Conservation (phyloP, 179 eudicot species). For the Dionaea muscipula region DNA sequence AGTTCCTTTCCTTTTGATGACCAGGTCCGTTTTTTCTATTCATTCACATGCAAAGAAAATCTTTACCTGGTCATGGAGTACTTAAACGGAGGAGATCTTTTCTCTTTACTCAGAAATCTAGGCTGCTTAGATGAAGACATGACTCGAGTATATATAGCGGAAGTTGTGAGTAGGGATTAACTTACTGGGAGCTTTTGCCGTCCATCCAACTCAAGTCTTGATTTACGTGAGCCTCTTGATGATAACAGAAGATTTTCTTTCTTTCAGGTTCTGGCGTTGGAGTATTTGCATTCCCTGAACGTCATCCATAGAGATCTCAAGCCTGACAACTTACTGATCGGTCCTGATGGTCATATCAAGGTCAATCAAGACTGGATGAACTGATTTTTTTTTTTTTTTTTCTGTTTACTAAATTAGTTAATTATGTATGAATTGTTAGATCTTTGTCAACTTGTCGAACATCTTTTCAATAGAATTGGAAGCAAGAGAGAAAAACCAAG, state of each 20-base stretch:
- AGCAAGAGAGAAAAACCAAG: too few species aligned
- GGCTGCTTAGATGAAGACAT: slow-evolving; percentile 98
- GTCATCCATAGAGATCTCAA: slow-evolving; percentile 89
- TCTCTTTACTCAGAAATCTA: slow-evolving; percentile 69
- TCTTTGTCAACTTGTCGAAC: too few species aligned
- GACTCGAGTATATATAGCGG: slow-evolving; percentile 94
- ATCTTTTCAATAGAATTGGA: too few species aligned
- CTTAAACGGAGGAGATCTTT: slow-evolving; percentile 95
- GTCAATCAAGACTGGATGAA: slow-evolving; percentile 23
- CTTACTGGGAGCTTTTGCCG: background rate
- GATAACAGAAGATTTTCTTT: background rate
- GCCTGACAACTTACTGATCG: slow-evolving; percentile 93
- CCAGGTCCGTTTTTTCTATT: slow-evolving; percentile 97
- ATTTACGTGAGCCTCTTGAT: background rate
- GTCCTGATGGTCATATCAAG: slow-evolving; percentile 98
- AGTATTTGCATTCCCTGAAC: slow-evolving; percentile 79
- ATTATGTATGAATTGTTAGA: too few species aligned
- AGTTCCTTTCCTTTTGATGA: slow-evolving; percentile 21
- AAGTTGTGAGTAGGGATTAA: slow-evolving; percentile 58
- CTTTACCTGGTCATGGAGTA: slow-evolving; percentile 97
- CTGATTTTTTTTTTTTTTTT: background rate
- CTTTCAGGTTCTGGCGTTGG: slow-evolving; percentile 92
- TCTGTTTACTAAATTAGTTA: background rate
- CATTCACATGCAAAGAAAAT: slow-evolving; percentile 97
- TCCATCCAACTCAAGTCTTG: background rate